These are phyloP conservation scores for Exophiala sp. DNA, from an alignment of 2,329 filamentous ascomycete genomes.

Conservation along the genomic window DNA sequence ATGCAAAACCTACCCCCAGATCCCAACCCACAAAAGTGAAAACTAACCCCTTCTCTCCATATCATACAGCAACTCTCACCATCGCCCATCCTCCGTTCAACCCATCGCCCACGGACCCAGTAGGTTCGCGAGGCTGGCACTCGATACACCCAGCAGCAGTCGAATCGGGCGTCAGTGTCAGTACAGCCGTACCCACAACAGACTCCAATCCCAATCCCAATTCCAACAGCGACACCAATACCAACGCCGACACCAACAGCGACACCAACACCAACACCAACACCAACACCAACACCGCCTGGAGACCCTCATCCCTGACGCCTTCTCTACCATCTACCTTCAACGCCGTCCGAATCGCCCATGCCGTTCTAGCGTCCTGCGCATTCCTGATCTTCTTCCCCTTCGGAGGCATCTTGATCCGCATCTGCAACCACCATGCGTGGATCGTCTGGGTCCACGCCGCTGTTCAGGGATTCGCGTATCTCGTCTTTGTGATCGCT, in stretches of 20 bases:
- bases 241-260: neutral
- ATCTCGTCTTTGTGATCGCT: conserved; percentile 27
- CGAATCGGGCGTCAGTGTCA: neutral
- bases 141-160: neutral
- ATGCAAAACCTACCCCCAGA: too few species aligned
- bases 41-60: too few species aligned
- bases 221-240: neutral
- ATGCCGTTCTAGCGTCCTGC: conserved; percentile 28
- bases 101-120: conserved; percentile 6
- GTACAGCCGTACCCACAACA: neutral
- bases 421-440: conserved; percentile 22
- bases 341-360: conserved; percentile 21
- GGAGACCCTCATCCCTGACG: neutral
- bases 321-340: conserved; percentile 9
- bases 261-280: neutral
- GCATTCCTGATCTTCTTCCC: conserved; percentile 31
- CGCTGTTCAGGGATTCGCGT: conserved; percentile 26
- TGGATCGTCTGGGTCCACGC: conserved; percentile 28
- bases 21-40: too few species aligned
- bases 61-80: neutral
- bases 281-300: neutral
- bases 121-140: conserved; percentile 1
- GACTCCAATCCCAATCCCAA: neutral
- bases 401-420: conserved; percentile 29
- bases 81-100: neutral